Conservation (phyloP, 495 filamentous ascomycete genomes). For the Talaromyces adpressus region DNA sequence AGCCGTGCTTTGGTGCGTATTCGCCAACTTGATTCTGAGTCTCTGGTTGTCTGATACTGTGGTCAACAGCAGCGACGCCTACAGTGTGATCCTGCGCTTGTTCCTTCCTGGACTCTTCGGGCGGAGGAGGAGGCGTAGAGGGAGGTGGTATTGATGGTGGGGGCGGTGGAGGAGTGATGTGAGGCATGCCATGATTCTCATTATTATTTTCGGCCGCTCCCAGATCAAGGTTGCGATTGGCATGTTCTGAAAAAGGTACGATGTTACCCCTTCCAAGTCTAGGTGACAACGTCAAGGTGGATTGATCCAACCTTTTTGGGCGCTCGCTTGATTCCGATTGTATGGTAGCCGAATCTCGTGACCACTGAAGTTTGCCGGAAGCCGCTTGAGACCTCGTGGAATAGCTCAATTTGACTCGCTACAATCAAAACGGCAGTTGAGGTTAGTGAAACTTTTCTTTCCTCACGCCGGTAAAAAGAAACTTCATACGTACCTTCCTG, state of each 20-base stretch:
- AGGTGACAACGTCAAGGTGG: neutral
- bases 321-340: neutral
- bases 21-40: neutral
- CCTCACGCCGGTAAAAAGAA: neutral
- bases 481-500: neutral
- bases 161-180: constrained; percentile 7
- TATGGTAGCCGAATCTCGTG: neutral
- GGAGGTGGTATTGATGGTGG: constrained; percentile 4
- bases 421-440: neutral
- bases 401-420: neutral
- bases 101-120: neutral
- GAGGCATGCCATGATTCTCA: neutral
- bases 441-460: neutral
- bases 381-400: neutral
- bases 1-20: neutral
- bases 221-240: neutral
- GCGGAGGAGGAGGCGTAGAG: neutral
- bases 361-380: neutral
- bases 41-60: neutral
- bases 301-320: neutral
- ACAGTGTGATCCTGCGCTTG: neutral
- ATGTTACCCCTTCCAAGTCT: neutral
- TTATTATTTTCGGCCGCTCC: neutral
- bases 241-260: neutral
- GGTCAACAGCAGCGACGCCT: neutral